A percentile compares a stretch with the other conserved stretches of the same genome.
These are phyloP conservation scores for Pulveroboletus sp. DNA, from an alignment of 768 basidiomycete genomes.

Conservation along the genomic window DNA sequence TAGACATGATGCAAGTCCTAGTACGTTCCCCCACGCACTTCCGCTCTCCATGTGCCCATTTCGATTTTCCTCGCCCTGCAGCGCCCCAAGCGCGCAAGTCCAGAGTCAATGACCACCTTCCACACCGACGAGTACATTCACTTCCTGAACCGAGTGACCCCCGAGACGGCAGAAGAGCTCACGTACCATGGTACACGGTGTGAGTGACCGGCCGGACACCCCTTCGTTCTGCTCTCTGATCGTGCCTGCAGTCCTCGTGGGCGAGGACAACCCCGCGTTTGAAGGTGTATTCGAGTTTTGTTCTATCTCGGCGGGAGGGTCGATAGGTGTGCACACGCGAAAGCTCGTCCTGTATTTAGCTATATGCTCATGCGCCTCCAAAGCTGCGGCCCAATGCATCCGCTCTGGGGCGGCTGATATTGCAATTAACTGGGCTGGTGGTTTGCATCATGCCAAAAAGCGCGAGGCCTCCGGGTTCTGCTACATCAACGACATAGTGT, in stretches of 20 bases:
- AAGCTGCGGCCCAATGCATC: conserved; percentile 78
- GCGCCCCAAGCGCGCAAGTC: conserved; percentile 66
- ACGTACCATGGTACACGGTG: conserved; percentile 84
- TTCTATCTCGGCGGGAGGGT: conserved; percentile 93
- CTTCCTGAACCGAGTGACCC: conserved; percentile 82
- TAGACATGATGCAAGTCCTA: conserved; percentile 90
- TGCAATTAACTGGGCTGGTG: conserved; percentile 96
- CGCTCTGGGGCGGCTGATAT: conserved; percentile 75
- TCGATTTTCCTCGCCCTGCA: conserved; percentile 24
- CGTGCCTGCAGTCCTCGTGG: conserved; percentile 45
- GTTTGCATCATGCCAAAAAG: conserved; percentile 99
- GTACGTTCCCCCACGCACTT: conserved; percentile 36
- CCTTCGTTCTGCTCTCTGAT: conserved; percentile 1
- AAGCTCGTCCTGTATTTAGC: not conserved
- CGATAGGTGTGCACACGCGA: conserved; percentile 59
- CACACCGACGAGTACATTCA: conserved; percentile 99
- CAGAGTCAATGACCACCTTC: conserved; percentile 84
- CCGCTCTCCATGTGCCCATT: not conserved
- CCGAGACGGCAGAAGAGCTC: conserved; percentile 84
- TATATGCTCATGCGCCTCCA: not conserved
- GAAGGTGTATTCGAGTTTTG: conserved; percentile 98
- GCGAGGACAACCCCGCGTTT: conserved; percentile 95
- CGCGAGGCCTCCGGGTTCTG: conserved; percentile 97
- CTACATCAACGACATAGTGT: conserved; percentile 97
- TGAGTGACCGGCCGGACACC: conserved; percentile 33